Evolutionary conservation across 106 monocot species (phyloP).

Genomic region (Iris macrosiphon): DNA sequence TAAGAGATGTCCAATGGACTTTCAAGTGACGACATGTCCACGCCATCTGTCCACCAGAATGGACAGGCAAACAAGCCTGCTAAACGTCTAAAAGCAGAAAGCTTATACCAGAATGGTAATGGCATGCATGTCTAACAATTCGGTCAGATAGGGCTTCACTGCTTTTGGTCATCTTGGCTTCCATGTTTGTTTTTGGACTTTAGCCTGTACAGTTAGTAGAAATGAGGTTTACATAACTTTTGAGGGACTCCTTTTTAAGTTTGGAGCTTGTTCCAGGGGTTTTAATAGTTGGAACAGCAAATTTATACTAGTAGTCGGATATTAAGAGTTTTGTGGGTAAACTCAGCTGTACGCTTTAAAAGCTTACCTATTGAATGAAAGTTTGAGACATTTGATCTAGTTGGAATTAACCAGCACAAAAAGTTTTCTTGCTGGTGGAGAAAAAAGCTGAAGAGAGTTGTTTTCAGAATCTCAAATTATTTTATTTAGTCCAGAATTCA

Average conservation of each 20-base stretch:
- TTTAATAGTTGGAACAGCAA: neutral
- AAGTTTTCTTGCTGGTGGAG: too few species aligned
- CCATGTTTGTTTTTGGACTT: neutral
- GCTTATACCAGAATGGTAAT: constrained; percentile 15
- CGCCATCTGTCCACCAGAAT: constrained; percentile 13
- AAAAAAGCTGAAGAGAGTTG: too few species aligned
- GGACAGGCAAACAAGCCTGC: constrained; percentile 5
- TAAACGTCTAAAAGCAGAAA: constrained; percentile 1
- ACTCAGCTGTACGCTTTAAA: too few species aligned
- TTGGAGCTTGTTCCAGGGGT: constrained; percentile 2
- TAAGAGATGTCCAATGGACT: neutral
- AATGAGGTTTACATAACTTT: neutral
- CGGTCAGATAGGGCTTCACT: neutral
- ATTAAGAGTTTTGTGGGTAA: too few species aligned
- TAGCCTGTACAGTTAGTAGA: constrained; percentile 1
- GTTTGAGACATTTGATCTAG: too few species aligned
- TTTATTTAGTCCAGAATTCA: too few species aligned
- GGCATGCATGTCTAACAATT: constrained; percentile 16
- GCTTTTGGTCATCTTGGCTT: neutral
- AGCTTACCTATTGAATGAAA: too few species aligned
- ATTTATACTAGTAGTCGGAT: too few species aligned
- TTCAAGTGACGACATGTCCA: neutral
- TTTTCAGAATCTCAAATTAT: too few species aligned
- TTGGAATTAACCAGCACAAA: too few species aligned
- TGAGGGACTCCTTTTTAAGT: neutral